phyloP scores from a whole-genome alignment of 352 stramenopile genomes.

The Pythium chondricola region DNA sequence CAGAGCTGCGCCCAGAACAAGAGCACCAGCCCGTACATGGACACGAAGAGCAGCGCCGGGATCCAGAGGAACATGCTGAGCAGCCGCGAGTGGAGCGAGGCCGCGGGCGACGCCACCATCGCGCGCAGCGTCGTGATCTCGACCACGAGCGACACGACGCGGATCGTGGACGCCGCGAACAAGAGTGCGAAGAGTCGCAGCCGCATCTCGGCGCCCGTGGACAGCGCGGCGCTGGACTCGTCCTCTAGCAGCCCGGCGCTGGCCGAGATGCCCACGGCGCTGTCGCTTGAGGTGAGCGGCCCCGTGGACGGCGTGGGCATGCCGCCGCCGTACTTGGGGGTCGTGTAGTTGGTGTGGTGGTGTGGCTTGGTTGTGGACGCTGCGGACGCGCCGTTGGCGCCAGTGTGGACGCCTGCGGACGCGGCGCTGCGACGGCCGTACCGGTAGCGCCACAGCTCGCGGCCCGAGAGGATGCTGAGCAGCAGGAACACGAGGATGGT shows the following conservation, averaged over 20 bases:
- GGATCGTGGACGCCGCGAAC: slow-evolving; percentile 56
- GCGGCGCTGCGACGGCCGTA: slow-evolving; percentile 14
- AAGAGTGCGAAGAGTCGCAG: slow-evolving; percentile 71
- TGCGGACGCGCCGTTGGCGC: not conserved
- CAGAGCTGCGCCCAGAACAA: slow-evolving; percentile 84
- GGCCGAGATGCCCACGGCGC: slow-evolving; percentile 7
- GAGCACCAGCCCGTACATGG: slow-evolving; percentile 79
- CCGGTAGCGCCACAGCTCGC: slow-evolving; percentile 44
- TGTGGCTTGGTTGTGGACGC: slow-evolving; percentile 1
- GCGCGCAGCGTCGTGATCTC: slow-evolving; percentile 49
- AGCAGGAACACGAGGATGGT: slow-evolving; percentile 59
- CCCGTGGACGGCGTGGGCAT: not conserved
- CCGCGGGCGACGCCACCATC: slow-evolving; percentile 30
- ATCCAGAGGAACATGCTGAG: slow-evolving; percentile 67
- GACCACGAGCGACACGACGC: slow-evolving; percentile 50
- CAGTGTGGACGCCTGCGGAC: not conserved
- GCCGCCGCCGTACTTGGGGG: not conserved
- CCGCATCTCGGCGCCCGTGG: slow-evolving; percentile 68
- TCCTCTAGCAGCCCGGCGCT: slow-evolving; percentile 46
- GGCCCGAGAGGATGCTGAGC: slow-evolving; percentile 49
- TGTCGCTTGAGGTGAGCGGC: not conserved
- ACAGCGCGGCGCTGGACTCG: slow-evolving; percentile 41
- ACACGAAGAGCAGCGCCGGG: slow-evolving; percentile 77
- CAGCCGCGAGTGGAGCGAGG: slow-evolving; percentile 40
- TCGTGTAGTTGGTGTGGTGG: not conserved